Percentiles rank a stretch among this genome's conserved stretches.
Conservation (phyloP, 257 asterid genomes). For the Nicotiana otophora region DNA sequence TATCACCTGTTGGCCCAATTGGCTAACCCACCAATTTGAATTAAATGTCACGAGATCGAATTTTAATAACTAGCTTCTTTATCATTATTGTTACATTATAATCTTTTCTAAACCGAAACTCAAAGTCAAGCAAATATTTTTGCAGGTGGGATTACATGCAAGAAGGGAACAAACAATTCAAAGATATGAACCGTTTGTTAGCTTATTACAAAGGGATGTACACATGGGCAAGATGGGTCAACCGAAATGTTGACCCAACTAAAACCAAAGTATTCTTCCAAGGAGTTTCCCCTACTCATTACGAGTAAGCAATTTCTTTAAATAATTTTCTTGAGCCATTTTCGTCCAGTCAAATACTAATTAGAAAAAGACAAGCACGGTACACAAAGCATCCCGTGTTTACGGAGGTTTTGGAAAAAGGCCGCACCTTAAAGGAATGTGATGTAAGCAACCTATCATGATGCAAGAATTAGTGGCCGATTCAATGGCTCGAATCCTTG, state of each 20-base stretch:
- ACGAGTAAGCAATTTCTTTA: slow-evolving; percentile 41
- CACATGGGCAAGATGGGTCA: slow-evolving; percentile 90
- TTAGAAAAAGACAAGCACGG: no score
- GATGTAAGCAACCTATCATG: no score
- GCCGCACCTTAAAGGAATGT: no score
- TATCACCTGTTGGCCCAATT: not conserved
- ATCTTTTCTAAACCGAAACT: not conserved
- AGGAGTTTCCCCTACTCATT: slow-evolving; percentile 88
- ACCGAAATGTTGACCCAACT: slow-evolving; percentile 57
- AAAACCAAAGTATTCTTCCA: slow-evolving; percentile 85
- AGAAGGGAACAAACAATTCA: slow-evolving; percentile 52
- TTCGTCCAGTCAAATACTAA: no score
- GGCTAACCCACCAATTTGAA: no score
- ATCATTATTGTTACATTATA: not conserved
- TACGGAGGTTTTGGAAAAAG: no score
- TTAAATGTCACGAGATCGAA: not conserved
- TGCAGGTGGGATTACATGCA: slow-evolving; percentile 77
- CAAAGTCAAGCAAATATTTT: not conserved
- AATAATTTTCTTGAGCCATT: not conserved
- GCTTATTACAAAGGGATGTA: slow-evolving; percentile 83
- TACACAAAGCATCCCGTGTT: no score
- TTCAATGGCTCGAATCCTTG: no score
- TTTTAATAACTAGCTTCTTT: not conserved
- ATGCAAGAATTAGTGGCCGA: no score
- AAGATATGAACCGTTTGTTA: slow-evolving; percentile 79